A percentile compares a stretch with the other conserved stretches of the same genome.
These are phyloP conservation scores for Oryza meridionalis DNA, from an alignment of 176 grass and related monocot species.

Conservation along the genomic window DNA sequence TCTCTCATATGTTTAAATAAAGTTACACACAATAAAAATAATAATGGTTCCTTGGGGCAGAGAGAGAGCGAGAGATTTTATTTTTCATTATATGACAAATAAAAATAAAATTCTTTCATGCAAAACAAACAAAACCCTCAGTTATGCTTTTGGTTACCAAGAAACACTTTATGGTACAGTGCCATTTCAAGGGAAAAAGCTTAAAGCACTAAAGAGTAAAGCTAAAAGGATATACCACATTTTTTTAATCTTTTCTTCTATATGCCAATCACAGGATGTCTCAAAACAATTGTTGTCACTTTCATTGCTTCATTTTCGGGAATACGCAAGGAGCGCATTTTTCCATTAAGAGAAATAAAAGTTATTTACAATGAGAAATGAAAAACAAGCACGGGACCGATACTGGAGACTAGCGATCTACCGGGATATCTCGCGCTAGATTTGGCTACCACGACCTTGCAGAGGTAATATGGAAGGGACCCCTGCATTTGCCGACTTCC, in stretches of 20 bases:
- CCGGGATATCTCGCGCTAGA: too few relatives aligned
- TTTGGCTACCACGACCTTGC: too few relatives aligned
- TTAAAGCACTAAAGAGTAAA: constrained; percentile 38
- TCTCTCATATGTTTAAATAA: not conserved
- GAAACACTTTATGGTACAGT: constrained; percentile 1
- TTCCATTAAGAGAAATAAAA: too few relatives aligned
- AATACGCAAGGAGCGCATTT: too few relatives aligned
- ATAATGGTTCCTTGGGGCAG: too few relatives aligned
- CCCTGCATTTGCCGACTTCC: too few relatives aligned
- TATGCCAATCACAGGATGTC: not conserved
- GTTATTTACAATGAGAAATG: too few relatives aligned
- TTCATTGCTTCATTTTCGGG: not conserved
- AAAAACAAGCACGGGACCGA: too few relatives aligned
- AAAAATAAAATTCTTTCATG: constrained; percentile 18
- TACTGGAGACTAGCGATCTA: too few relatives aligned
- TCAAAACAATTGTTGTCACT: not conserved
- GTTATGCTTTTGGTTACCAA: constrained; percentile 29
- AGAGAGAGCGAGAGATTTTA: not conserved
- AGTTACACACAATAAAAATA: too few relatives aligned
- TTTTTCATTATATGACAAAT: not conserved
- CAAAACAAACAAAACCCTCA: constrained; percentile 29
- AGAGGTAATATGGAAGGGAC: too few relatives aligned
- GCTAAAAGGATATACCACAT: not conserved
- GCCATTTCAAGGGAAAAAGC: not conserved
- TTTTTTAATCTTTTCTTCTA: constrained; percentile 6